phyloP scores from a whole-genome alignment of 2,329 filamentous ascomycete species.

The Microthyrium microscopicum region DNA sequence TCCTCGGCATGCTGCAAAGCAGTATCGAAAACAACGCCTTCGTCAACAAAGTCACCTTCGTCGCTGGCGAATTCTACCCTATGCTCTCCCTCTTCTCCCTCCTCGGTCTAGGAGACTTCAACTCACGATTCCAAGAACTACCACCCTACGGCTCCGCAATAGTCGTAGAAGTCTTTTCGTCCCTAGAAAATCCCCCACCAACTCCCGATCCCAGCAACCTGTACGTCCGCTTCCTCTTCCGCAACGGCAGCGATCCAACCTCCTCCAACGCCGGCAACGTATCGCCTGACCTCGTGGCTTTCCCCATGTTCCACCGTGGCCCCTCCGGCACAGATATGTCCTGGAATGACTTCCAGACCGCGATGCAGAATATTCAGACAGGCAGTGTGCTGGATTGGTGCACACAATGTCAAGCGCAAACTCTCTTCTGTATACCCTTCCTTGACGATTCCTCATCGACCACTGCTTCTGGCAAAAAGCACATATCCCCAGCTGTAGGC shows the following conservation, averaged over 20 bases:
- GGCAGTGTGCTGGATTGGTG: slow-evolving; percentile 36
- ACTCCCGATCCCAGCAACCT: slow-evolving; percentile 29
- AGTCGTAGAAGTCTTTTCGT: slow-evolving; percentile 35
- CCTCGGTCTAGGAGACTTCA: slow-evolving; percentile 16
- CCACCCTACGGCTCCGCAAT: slow-evolving; percentile 32
- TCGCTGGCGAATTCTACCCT: slow-evolving; percentile 19
- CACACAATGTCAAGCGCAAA: slow-evolving; percentile 25
- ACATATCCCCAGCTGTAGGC: slow-evolving; percentile 28
- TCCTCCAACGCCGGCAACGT: slow-evolving; percentile 6
- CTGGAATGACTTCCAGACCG: slow-evolving; percentile 33
- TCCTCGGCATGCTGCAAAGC: slow-evolving; percentile 22
- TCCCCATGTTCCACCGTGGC: slow-evolving; percentile 34
- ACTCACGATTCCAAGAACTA: slow-evolving; percentile 30
- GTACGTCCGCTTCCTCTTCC: slow-evolving; percentile 38
- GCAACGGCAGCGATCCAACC: slow-evolving; percentile 37
- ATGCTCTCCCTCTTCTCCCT: slow-evolving; percentile 19
- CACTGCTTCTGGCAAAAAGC: slow-evolving; percentile 6
- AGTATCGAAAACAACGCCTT: slow-evolving; percentile 23
- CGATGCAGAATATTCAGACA: slow-evolving; percentile 28
- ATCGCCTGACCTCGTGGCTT: slow-evolving; percentile 16
- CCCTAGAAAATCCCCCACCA: slow-evolving; percentile 15
- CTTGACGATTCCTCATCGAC: slow-evolving; percentile 2
- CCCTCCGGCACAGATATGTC: slow-evolving; percentile 29
- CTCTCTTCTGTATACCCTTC: slow-evolving; percentile 34
- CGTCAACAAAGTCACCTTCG: slow-evolving; percentile 26